A percentile compares a stretch with the other conserved stretches of the same genome.
Conservation (phyloP, 345 rosid genomes). For the Hypericum androsaemum region DNA sequence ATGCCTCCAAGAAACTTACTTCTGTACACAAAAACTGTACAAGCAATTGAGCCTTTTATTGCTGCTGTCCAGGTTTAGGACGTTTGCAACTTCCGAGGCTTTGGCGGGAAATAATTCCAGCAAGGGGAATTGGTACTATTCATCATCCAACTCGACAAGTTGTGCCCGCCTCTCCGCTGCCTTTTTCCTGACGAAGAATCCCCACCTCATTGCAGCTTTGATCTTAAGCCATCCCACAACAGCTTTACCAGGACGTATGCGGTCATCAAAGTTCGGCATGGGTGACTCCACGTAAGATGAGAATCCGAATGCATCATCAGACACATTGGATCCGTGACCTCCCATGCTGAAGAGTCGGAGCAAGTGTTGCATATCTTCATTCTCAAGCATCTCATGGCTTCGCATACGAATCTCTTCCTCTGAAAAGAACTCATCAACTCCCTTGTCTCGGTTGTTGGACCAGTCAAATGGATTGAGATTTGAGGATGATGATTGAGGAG, state of each 20-base stretch:
- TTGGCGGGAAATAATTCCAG: too few relatives aligned
- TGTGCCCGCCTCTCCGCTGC: conserved; percentile 99
- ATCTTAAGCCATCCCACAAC: conserved; percentile 97
- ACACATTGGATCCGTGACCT: conserved; percentile 37
- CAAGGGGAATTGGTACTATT: conserved; percentile 6
- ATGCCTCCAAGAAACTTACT: too few relatives aligned
- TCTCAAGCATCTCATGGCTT: conserved; percentile 95
- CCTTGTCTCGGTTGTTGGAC: conserved; percentile 57
- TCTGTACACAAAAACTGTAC: too few relatives aligned
- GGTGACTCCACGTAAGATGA: conserved; percentile 55
- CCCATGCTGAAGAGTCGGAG: conserved; percentile 84
- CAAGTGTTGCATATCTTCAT: conserved; percentile 90
- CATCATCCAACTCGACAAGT: conserved; percentile 77
- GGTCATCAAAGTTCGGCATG: conserved; percentile 64
- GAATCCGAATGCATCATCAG: conserved; percentile 61
- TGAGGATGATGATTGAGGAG: conserved; percentile 45
- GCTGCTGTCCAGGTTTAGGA: too few relatives aligned
- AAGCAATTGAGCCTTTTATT: too few relatives aligned
- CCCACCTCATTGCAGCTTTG: conserved; percentile 99
- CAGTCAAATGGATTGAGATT: conserved; percentile 66
- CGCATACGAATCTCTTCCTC: conserved; percentile 87
- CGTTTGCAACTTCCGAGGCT: too few relatives aligned
- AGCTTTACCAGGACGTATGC: conserved; percentile 69
- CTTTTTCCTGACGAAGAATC: conserved; percentile 88
- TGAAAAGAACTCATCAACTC: conserved; percentile 54